Conservation (phyloP, 2,329 filamentous ascomycete genomes). For the Phialemonium atrogriseum region DNA sequence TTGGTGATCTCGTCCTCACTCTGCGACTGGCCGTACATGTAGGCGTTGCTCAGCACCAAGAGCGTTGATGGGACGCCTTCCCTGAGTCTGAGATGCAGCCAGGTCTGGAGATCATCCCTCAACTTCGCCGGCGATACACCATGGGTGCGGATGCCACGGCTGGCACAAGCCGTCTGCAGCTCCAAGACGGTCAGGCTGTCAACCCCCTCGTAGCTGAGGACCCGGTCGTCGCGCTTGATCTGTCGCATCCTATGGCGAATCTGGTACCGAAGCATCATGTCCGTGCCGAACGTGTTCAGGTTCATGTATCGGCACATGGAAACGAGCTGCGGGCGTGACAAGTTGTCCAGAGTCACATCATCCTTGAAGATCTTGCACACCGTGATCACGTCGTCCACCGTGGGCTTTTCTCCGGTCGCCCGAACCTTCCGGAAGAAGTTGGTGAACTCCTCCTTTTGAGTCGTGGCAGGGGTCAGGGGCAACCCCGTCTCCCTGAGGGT, state of each 20-base stretch:
- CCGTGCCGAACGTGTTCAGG: conserved; percentile 91
- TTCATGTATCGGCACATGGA: conserved; percentile 99
- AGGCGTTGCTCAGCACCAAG: conserved; percentile 91
- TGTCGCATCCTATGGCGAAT: conserved; percentile 97
- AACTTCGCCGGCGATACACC: conserved; percentile 83
- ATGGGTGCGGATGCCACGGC: conserved; percentile 85
- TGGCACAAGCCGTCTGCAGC: conserved; percentile 84
- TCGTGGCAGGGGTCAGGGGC: conserved; percentile 72
- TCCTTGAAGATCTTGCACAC: conserved; percentile 99
- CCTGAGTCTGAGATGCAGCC: conserved; percentile 88
- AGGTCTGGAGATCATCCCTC: conserved; percentile 83
- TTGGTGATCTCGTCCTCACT: conserved; percentile 73
- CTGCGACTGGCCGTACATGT: conserved; percentile 74
- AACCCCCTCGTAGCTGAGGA: conserved; percentile 89
- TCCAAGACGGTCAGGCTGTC: conserved; percentile 89
- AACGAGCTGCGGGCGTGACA: conserved; percentile 89
- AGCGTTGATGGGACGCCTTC: conserved; percentile 95
- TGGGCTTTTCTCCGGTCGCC: conserved; percentile 83
- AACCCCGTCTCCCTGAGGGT: conserved; percentile 91
- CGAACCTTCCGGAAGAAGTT: conserved; percentile 97
- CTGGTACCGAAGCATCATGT: conserved; percentile 96
- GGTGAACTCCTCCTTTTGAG: conserved; percentile 87
- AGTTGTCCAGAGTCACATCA: conserved; percentile 91
- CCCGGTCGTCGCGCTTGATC: conserved; percentile 95
- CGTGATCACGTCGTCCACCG: conserved; percentile 87